These are phyloP conservation scores for Massariosphaeria phaeospora DNA, from an alignment of 495 filamentous ascomycete genomes.

Conservation along the genomic window DNA sequence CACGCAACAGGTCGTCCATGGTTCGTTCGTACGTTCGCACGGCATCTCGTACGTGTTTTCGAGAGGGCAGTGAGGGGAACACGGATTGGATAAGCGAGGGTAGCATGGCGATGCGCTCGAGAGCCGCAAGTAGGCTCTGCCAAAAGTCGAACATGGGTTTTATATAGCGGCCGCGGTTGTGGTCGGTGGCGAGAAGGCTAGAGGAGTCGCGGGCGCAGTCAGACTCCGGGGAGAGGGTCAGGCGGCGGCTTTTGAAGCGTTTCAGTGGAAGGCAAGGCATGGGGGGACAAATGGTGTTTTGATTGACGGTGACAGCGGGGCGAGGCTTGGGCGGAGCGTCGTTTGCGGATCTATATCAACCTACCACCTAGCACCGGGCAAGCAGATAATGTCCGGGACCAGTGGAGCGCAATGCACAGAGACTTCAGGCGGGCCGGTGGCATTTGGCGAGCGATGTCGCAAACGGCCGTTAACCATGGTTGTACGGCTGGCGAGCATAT, in stretches of 20 bases:
- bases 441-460: conserved; percentile 33
- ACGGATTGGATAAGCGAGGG: conserved; percentile 49
- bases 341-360: conserved; percentile 23
- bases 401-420: conserved; percentile 24
- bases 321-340: conserved; percentile 11
- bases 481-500: conserved; percentile 30
- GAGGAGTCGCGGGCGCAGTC: conserved; percentile 18
- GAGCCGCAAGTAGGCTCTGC: conserved; percentile 48
- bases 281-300: conserved; percentile 22
- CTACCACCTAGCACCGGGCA: conserved; percentile 9
- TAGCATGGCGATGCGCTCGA: conserved; percentile 51
- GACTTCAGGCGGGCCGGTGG: conserved; percentile 32
- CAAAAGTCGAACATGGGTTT: conserved; percentile 50
- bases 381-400: conserved; percentile 9
- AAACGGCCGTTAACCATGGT: conserved; percentile 34
- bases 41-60: conserved; percentile 36
- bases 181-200: conserved; percentile 3
- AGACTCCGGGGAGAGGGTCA: conserved; percentile 23
- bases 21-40: conserved; percentile 34
- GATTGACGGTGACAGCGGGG: conserved; percentile 29
- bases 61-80: conserved; percentile 42
- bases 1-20: conserved; percentile 50
- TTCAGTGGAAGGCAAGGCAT: conserved; percentile 14
- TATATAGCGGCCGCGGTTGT: conserved; percentile 18
- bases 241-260: conserved; percentile 31